A percentile compares a stretch with the other conserved stretches of the same genome.
These are phyloP conservation scores for Candida mattraensis DNA, from an alignment of 805 yeast species.

Conservation along the genomic window DNA sequence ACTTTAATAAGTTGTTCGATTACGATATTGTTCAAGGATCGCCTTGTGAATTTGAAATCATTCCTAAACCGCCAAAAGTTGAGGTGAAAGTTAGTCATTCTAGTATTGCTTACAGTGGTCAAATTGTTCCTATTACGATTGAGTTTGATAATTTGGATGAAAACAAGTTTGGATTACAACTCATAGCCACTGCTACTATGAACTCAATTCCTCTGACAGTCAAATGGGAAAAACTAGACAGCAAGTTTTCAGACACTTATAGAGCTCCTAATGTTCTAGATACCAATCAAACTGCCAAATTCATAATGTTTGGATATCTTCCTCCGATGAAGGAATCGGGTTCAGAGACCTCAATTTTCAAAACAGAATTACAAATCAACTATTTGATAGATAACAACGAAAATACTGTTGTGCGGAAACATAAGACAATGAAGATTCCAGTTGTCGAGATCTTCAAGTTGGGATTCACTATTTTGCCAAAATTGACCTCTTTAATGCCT, in stretches of 20 bases:
- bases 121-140: constrained; percentile 27
- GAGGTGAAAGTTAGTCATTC: constrained; percentile 25
- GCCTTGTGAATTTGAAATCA: constrained; percentile 28
- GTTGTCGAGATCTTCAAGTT: constrained; percentile 33
- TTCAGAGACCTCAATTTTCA: constrained; percentile 5
- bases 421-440: constrained; percentile 24
- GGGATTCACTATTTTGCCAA: constrained; percentile 34
- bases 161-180: constrained; percentile 32
- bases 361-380: constrained; percentile 21
- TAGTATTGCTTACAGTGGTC: constrained; percentile 34
- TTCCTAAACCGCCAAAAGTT: constrained; percentile 41
- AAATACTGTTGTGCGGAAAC: constrained; percentile 30
- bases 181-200: constrained; percentile 16
- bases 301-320: constrained; percentile 15
- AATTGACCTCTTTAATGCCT: constrained; percentile 29
- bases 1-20: constrained; percentile 15
- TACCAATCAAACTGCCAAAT: constrained; percentile 1
- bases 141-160: constrained; percentile 32
- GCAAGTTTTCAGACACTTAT: constrained; percentile 7
- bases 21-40: constrained; percentile 17
- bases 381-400: constrained; percentile 32
- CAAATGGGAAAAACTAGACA: constrained; percentile 23
- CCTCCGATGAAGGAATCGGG: constrained; percentile 24
- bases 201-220: constrained; percentile 12
- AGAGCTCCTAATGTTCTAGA: constrained; percentile 13